Percentiles rank a stretch among this genome's conserved stretches.
phyloP scores from a whole-genome alignment of 2,329 filamentous ascomycete genomes.

The Coniochaeta sp. region DNA sequence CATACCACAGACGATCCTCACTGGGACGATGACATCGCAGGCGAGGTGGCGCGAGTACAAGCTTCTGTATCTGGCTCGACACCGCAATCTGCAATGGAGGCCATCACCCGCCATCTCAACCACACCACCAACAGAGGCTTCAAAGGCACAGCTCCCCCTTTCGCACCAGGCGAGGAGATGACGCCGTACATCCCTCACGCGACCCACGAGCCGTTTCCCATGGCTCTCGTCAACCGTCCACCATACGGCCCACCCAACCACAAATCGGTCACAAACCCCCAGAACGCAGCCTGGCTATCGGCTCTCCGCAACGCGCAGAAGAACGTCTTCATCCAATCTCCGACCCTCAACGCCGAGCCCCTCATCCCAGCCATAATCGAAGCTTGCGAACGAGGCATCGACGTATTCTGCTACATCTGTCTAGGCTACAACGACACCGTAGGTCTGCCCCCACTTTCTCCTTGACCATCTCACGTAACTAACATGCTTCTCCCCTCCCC shows the following conservation, averaged over 20 bases:
- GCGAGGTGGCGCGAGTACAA: slow-evolving; percentile 56
- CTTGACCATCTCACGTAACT: neutral
- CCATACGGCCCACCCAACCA: slow-evolving; percentile 60
- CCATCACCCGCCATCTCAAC: slow-evolving; percentile 60
- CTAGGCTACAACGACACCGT: slow-evolving; percentile 70
- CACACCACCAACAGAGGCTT: slow-evolving; percentile 46
- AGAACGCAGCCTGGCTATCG: slow-evolving; percentile 69
- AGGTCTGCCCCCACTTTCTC: slow-evolving; percentile 14
- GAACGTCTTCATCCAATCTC: slow-evolving; percentile 70
- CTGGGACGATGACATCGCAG: slow-evolving; percentile 54
- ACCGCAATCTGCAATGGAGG: slow-evolving; percentile 46
- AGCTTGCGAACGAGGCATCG: slow-evolving; percentile 59
- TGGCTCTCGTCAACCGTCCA: slow-evolving; percentile 62
- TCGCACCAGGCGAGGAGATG: slow-evolving; percentile 46
- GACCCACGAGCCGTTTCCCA: slow-evolving; percentile 51
- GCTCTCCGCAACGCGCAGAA: slow-evolving; percentile 56
- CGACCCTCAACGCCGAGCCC: slow-evolving; percentile 66
- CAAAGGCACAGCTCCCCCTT: slow-evolving; percentile 45
- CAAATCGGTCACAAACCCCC: slow-evolving; percentile 54
- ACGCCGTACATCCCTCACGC: slow-evolving; percentile 56
- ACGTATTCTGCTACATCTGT: slow-evolving; percentile 64
- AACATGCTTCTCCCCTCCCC: neutral
- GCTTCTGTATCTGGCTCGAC: slow-evolving; percentile 40
- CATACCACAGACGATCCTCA: slow-evolving; percentile 52
- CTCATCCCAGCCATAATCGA: slow-evolving; percentile 55